phyloP scores from a whole-genome alignment of 2,329 filamentous ascomycete genomes.

The Talaromyces pinophilus region DNA sequence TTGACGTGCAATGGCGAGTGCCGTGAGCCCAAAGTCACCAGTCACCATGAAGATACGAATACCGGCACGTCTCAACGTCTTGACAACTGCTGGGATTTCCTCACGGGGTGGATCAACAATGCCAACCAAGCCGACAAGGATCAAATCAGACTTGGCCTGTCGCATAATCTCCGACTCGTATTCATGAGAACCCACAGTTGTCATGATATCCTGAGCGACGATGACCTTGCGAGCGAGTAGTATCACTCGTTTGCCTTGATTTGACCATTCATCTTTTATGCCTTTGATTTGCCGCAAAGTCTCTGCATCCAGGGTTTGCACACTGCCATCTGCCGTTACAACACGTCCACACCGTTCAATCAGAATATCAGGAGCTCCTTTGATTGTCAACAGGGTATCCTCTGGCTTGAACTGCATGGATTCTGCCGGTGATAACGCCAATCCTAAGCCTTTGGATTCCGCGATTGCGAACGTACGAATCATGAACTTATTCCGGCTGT shows the following conservation, averaged over 20 bases:
- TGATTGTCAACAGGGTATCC: slow-evolving; percentile 66
- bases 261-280: slow-evolving; percentile 69
- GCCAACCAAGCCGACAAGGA: slow-evolving; percentile 58
- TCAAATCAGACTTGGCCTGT: slow-evolving; percentile 53
- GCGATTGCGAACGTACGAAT: slow-evolving; percentile 59
- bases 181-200: slow-evolving; percentile 48
- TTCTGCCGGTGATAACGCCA: slow-evolving; percentile 33
- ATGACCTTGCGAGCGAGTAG: slow-evolving; percentile 65
- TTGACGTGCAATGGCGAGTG: slow-evolving; percentile 69
- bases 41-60: slow-evolving; percentile 83
- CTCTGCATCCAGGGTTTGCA: slow-evolving; percentile 51
- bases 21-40: slow-evolving; percentile 74
- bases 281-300: slow-evolving; percentile 54
- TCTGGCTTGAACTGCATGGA: neutral
- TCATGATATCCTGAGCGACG: slow-evolving; percentile 41
- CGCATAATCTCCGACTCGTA: slow-evolving; percentile 61
- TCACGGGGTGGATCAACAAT: slow-evolving; percentile 62
- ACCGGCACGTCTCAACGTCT: slow-evolving; percentile 67
- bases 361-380: slow-evolving; percentile 75
- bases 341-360: slow-evolving; percentile 63
- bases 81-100: slow-evolving; percentile 60
- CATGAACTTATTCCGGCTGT: slow-evolving; percentile 84
- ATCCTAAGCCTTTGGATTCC: slow-evolving; percentile 23
- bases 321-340: slow-evolving; percentile 57
- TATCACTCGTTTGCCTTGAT: slow-evolving; percentile 67